Evolutionary conservation across 805 yeast species (phyloP).

Genomic region (Teunomyces kruisii): DNA sequence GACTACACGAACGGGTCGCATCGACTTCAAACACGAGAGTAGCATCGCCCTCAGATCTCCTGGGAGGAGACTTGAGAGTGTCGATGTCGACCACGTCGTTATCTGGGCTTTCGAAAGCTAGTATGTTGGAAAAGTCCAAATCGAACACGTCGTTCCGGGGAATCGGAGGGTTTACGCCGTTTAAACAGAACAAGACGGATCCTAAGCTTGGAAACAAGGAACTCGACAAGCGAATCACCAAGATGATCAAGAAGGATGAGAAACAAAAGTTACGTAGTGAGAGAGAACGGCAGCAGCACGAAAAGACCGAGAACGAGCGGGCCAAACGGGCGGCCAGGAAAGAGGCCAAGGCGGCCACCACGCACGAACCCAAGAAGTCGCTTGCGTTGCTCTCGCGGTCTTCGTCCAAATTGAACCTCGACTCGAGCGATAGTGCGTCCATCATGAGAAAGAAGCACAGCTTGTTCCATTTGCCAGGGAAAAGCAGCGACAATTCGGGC

Average conservation of each 20-base stretch:
- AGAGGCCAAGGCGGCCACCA: conserved; percentile 7
- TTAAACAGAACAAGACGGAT: conserved; percentile 25
- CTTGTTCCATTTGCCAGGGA: conserved; percentile 5
- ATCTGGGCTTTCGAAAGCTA: neutral
- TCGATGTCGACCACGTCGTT: neutral
- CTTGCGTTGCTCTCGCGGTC: neutral
- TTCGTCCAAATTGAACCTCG: neutral
- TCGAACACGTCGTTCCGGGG: conserved; percentile 23
- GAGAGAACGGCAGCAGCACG: conserved; percentile 11
- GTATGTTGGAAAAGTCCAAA: conserved; percentile 11
- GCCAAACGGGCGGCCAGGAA: conserved; percentile 12
- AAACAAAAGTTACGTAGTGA: conserved; percentile 18
- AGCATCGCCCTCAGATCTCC: neutral
- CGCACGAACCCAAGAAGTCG: too few species aligned
- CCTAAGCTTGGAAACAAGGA: conserved; percentile 24
- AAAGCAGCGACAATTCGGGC: neutral
- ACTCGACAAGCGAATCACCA: conserved; percentile 33
- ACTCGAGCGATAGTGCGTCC: conserved; percentile 1
- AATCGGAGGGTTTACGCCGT: conserved; percentile 28
- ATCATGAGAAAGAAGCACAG: conserved; percentile 4
- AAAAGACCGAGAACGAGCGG: conserved; percentile 25
- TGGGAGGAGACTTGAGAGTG: neutral
- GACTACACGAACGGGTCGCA: too few species aligned
- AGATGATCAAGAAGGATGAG: conserved; percentile 32
- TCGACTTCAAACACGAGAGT: neutral